Conservation (phyloP, 2,329 filamentous ascomycete species). For the Myriosclerotinia scirpicola region DNA sequence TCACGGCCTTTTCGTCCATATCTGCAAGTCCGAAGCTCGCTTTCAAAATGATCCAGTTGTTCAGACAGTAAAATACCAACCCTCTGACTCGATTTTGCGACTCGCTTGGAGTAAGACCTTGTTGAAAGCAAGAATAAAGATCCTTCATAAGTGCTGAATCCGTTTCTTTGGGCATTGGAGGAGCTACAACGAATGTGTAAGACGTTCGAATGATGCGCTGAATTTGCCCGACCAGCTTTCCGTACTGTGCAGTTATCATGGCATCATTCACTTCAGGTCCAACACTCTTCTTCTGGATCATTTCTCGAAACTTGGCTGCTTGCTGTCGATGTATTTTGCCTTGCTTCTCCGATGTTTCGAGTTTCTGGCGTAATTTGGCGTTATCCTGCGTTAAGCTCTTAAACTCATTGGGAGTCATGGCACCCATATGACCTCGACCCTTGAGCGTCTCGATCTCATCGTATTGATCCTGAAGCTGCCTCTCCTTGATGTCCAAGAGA, state of each 20-base stretch:
- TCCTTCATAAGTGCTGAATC: not conserved
- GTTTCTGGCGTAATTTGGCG: not conserved
- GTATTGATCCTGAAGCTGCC: not conserved
- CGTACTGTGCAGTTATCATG: not conserved
- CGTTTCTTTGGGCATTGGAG: not conserved
- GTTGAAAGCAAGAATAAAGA: not conserved
- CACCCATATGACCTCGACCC: not conserved
- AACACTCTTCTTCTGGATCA: not conserved
- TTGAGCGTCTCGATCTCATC: not conserved
- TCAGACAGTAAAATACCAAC: not conserved
- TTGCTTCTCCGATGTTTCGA: not conserved
- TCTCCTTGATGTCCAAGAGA: too few species aligned
- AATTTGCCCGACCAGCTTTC: not conserved
- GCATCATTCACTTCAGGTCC: not conserved
- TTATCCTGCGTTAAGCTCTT: not conserved
- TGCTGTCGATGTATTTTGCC: not conserved
- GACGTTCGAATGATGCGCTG: not conserved
- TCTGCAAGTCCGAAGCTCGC: not conserved
- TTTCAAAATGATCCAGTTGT: not conserved
- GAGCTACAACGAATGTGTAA: not conserved
- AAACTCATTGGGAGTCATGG: too few species aligned
- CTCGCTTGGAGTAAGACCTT: not conserved
- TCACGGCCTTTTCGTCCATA: too few species aligned
- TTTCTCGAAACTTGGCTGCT: not conserved
- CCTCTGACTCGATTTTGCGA: not conserved